Evolutionary conservation across 2,329 filamentous ascomycete genomes (phyloP).

Genomic region (Neospermospora avenae): DNA sequence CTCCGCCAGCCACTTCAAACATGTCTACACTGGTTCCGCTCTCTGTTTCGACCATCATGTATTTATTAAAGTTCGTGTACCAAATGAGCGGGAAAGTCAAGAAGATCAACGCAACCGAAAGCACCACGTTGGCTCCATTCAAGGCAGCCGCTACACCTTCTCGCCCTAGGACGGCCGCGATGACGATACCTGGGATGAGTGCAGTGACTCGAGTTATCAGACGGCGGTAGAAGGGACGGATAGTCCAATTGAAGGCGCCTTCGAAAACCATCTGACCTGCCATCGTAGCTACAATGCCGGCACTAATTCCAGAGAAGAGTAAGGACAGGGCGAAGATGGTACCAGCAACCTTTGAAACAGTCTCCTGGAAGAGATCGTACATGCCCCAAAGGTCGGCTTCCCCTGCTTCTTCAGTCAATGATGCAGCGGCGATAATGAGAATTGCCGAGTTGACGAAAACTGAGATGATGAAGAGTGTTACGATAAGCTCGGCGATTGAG

Average conservation of each 20-base stretch:
- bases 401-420: slow-evolving; percentile 62
- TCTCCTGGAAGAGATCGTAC: slow-evolving; percentile 63
- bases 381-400: slow-evolving; percentile 79
- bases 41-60: slow-evolving; percentile 58
- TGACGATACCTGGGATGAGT: slow-evolving; percentile 76
- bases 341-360: slow-evolving; percentile 68
- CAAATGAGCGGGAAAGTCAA: slow-evolving; percentile 76
- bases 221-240: slow-evolving; percentile 73
- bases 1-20: neutral
- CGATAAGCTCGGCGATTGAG: slow-evolving; percentile 63
- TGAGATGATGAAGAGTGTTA: slow-evolving; percentile 75
- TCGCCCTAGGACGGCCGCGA: slow-evolving; percentile 71
- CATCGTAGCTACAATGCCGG: slow-evolving; percentile 84
- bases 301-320: slow-evolving; percentile 73
- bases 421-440: slow-evolving; percentile 74
- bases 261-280: slow-evolving; percentile 84
- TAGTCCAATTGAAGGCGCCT: slow-evolving; percentile 70
- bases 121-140: slow-evolving; percentile 70
- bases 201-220: slow-evolving; percentile 74
- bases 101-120: slow-evolving; percentile 79
- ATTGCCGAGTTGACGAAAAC: slow-evolving; percentile 81
- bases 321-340: slow-evolving; percentile 77
- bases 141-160: slow-evolving; percentile 66
- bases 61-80: slow-evolving; percentile 73
- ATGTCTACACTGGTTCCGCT: slow-evolving; percentile 13